Base-by-base conservation (phyloP, 257 asterid genomes). In the Coffea eugenioides region DNA sequence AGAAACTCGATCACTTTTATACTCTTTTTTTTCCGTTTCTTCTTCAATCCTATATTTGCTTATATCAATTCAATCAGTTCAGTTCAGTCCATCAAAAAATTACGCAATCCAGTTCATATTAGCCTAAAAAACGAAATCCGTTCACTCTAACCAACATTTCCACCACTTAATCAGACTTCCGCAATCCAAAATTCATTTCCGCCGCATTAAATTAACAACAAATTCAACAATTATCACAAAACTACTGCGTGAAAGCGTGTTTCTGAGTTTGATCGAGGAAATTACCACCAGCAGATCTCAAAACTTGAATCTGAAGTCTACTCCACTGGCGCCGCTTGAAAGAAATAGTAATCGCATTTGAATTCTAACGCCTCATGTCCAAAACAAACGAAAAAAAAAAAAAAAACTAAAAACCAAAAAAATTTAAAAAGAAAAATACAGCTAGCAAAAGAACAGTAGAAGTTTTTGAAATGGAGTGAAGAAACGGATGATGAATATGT, bases 201-300 rank as follows among this genome's bases (percentile, higher is more conserved):
- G 39, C 78, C 62, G 61, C 56, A 51, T 73, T 48, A 80, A 48
- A 34, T 77, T 77, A 46, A 8, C 71, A 62, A 8, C 49, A 52
- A 41, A n/a, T 31, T n/a, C 68, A 73, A 66, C 74, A 81, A 80
- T 75, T 72, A 81, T 21, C 66, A 59, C 6, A 76, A 34, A 45
- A 52, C 31, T 4, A 75, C 6, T n/a, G 3, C 0, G 64, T 45
- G 8, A 7, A n/a, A n/a, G 67, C 11, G 77, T 69, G 72, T 12
- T 64, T 64, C n/a, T 10, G 5, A 62, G 69, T 15, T 75, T 84
- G 92, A 89, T 88, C 88, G 88, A 84, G 74, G 84, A 90, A 83
- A 72, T 81, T 81, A 89, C 91, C 90, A 77, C 83, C 85, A 82
- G 88, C 89, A 89, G 97, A 92, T 92, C 95, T 88, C 78, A 86